Evolutionary conservation across 768 basidiomycete species (phyloP).

Genomic region (Sistotremastrum niveocremeum): DNA sequence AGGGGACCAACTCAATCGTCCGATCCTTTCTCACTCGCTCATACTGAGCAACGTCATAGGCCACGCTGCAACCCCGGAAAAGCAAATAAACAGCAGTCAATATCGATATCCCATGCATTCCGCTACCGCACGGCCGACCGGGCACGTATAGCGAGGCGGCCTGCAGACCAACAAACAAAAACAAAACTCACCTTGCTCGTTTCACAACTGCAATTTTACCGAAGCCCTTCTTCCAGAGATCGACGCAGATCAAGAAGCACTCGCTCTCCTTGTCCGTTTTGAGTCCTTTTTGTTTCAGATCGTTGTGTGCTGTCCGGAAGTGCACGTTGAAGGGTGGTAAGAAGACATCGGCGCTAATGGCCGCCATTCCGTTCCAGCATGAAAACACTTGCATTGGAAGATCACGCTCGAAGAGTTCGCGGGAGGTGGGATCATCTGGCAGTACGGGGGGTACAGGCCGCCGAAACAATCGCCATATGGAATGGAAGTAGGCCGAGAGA

Average conservation of each 20-base stretch:
- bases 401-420: constrained; percentile 27
- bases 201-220: constrained; percentile 34
- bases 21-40: constrained; percentile 2
- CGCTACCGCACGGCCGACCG: too few species aligned
- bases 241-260: constrained; percentile 32
- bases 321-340: constrained; percentile 15
- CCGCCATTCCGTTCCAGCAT: constrained; percentile 35
- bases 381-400: constrained; percentile 33
- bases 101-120: not conserved
- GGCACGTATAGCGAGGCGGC: too few species aligned
- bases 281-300: constrained; percentile 25
- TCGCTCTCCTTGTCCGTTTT: constrained; percentile 27
- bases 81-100: not conserved
- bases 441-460: constrained; percentile 23
- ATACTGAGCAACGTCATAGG: constrained; percentile 3
- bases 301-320: too few species aligned
- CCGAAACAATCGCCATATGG: constrained; percentile 2
- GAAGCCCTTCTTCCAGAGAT: constrained; percentile 29
- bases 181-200: constrained; percentile 20
- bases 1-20: not conserved
- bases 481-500: constrained; percentile 32
- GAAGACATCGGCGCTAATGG: constrained; percentile 32
- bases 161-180: not conserved
- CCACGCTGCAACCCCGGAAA: constrained; percentile 1
- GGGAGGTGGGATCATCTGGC: constrained; percentile 27